Evolutionary conservation across 441 rosid species (phyloP).

Genomic region (Pelargonium fulgidum): DNA sequence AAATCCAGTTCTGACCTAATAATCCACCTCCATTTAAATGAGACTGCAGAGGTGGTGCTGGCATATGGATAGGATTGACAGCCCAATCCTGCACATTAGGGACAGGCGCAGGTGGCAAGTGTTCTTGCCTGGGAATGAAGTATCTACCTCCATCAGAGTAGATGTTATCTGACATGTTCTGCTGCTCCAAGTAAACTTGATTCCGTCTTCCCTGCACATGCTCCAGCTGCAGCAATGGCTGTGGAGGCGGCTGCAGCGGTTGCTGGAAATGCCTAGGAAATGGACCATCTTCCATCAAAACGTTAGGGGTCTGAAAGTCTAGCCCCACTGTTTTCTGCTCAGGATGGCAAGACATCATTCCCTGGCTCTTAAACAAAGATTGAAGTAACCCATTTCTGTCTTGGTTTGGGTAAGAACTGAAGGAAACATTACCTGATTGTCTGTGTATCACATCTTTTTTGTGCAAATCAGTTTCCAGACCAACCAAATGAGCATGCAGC

Average conservation of each 20-base stretch:
- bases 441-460: constrained; percentile 46
- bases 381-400: constrained; percentile 80
- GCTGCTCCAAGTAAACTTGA: constrained; percentile 45
- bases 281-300: constrained; percentile 43
- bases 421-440: constrained; percentile 49
- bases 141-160: constrained; percentile 52
- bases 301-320: constrained; percentile 42
- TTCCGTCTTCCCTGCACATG: constrained; percentile 54
- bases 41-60: constrained; percentile 38
- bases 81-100: constrained; percentile 54
- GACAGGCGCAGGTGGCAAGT: constrained; percentile 18
- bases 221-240: constrained; percentile 39
- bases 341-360: constrained; percentile 34
- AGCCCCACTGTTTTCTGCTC: constrained; percentile 48
- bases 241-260: constrained; percentile 29
- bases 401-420: constrained; percentile 52
- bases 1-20: constrained; percentile 62
- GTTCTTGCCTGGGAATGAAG: constrained; percentile 56
- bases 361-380: constrained; percentile 69
- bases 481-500: constrained; percentile 42
- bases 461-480: constrained; percentile 45
- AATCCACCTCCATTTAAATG: constrained; percentile 42
- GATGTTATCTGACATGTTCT: constrained; percentile 43
- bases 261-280: constrained; percentile 54
- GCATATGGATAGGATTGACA: constrained; percentile 38